Evolutionary conservation across 2,329 filamentous ascomycete genomes (phyloP).

Genomic region (Aspergillus ruber): DNA sequence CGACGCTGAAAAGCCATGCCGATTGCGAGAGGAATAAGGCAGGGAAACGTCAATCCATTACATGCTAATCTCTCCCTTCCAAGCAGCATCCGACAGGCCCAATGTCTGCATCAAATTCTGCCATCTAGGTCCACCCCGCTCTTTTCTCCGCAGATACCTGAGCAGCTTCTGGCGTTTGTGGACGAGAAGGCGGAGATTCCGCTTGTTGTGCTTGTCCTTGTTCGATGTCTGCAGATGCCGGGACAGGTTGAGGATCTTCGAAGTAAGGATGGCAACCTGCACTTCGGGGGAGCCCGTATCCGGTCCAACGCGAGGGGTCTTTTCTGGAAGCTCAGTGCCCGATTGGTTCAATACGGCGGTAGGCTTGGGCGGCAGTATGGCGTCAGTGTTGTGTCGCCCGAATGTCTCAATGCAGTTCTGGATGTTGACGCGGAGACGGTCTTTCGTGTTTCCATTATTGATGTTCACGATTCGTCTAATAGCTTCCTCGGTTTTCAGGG

Average conservation of each 20-base stretch:
- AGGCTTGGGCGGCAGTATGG: slow-evolving; percentile 56
- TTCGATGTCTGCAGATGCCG: slow-evolving; percentile 64
- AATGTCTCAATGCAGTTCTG: slow-evolving; percentile 79
- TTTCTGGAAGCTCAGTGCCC: slow-evolving; percentile 30
- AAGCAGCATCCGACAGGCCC: slow-evolving; percentile 79
- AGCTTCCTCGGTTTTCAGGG: slow-evolving; percentile 66
- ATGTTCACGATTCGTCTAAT: slow-evolving; percentile 73
- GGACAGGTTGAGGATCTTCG: slow-evolving; percentile 80
- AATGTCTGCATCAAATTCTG: slow-evolving; percentile 75
- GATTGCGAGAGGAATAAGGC: not conserved
- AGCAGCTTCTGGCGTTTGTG: slow-evolving; percentile 86
- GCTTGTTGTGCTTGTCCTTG: slow-evolving; percentile 91
- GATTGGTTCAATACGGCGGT: slow-evolving; percentile 38
- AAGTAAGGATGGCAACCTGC: slow-evolving; percentile 91
- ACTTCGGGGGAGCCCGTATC: slow-evolving; percentile 96
- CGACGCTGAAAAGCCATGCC: not conserved
- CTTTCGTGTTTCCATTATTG: slow-evolving; percentile 68
- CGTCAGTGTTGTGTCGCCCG: slow-evolving; percentile 84
- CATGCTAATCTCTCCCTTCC: slow-evolving; percentile 80
- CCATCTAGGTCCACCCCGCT: slow-evolving; percentile 87
- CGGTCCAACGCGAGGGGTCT: slow-evolving; percentile 66
- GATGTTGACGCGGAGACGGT: slow-evolving; percentile 75
- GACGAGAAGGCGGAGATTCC: slow-evolving; percentile 76
- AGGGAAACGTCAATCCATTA: slow-evolving; percentile 34
- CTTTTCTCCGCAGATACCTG: slow-evolving; percentile 78